Conservation (phyloP, 2,329 filamentous ascomycete species). For the Monosporascus sp. region DNA sequence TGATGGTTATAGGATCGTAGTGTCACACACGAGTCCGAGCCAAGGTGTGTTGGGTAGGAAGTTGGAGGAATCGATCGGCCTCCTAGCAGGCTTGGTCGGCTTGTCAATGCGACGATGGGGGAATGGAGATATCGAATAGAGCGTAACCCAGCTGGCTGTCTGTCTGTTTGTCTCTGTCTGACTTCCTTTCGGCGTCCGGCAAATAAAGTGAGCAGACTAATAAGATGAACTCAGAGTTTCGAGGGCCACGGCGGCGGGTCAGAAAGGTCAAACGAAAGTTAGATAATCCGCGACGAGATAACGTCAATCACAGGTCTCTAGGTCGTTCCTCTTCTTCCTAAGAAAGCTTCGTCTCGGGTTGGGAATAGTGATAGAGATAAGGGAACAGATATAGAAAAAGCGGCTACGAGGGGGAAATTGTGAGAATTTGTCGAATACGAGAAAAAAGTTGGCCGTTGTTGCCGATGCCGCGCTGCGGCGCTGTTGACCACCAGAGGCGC, state of each 20-base stretch:
- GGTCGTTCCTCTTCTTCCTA: background rate
- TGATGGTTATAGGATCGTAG: constrained; percentile 9
- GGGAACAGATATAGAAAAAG: background rate
- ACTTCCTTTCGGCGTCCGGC: no score
- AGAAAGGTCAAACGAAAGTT: background rate
- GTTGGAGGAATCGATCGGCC: no score
- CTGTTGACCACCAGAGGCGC: background rate
- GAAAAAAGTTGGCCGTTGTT: background rate
- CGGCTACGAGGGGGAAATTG: background rate
- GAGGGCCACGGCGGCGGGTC: background rate
- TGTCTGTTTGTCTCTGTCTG: no score
- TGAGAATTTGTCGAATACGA: background rate
- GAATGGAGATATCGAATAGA: no score
- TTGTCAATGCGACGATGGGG: no score
- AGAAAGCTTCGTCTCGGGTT: background rate
- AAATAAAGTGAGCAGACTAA: no score
- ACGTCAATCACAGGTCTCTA: background rate
- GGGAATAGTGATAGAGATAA: background rate
- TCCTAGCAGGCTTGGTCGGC: no score
- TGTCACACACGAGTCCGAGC: background rate
- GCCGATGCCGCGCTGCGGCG: background rate
- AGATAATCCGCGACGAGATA: background rate
- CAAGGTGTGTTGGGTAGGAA: no score
- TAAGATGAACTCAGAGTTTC: background rate
- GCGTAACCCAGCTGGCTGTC: no score